Evolutionary conservation across 371 early-diverging fungal species (phyloP).

Genomic region (Lichtheimia corymbifera): DNA sequence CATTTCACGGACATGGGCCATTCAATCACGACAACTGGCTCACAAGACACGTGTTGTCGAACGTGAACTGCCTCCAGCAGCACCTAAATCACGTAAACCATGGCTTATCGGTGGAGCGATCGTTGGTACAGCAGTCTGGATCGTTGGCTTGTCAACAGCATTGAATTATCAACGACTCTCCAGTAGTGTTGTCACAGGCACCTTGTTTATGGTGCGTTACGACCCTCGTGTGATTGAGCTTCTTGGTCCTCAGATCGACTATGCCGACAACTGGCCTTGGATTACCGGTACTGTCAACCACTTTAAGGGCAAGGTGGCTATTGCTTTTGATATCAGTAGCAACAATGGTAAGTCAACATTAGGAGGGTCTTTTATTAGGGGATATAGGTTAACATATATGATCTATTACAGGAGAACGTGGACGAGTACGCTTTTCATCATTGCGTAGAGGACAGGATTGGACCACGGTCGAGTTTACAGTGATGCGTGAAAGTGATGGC

Average conservation of each 20-base stretch:
- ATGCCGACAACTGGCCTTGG: slow-evolving; percentile 67
- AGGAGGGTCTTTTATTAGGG: background rate
- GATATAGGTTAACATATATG: too few species aligned
- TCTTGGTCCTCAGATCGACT: slow-evolving; percentile 64
- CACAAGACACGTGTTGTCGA: slow-evolving; percentile 39
- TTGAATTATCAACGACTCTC: slow-evolving; percentile 69
- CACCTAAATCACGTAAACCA: slow-evolving; percentile 39
- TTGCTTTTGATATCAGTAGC: slow-evolving; percentile 60
- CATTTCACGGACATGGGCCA: slow-evolving; percentile 3
- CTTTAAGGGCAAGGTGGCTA: slow-evolving; percentile 66
- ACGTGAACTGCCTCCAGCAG: slow-evolving; percentile 35
- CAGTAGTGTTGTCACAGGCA: slow-evolving; percentile 64
- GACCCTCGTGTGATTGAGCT: slow-evolving; percentile 54
- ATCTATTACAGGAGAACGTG: slow-evolving; percentile 33
- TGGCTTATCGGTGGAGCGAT: slow-evolving; percentile 48
- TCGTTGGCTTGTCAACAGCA: slow-evolving; percentile 54
- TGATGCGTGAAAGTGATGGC: slow-evolving; percentile 37
- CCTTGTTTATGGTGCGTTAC: slow-evolving; percentile 65
- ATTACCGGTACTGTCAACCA: slow-evolving; percentile 69
- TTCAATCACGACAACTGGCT: slow-evolving; percentile 4
- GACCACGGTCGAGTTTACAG: slow-evolving; percentile 40
- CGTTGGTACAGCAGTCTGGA: slow-evolving; percentile 63
- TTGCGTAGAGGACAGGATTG: slow-evolving; percentile 36
- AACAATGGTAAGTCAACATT: slow-evolving; percentile 38
- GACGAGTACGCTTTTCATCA: slow-evolving; percentile 44